Evolutionary conservation across 352 stramenopile genomes (phyloP).

Genomic region (Phytophthora podocarpi): DNA sequence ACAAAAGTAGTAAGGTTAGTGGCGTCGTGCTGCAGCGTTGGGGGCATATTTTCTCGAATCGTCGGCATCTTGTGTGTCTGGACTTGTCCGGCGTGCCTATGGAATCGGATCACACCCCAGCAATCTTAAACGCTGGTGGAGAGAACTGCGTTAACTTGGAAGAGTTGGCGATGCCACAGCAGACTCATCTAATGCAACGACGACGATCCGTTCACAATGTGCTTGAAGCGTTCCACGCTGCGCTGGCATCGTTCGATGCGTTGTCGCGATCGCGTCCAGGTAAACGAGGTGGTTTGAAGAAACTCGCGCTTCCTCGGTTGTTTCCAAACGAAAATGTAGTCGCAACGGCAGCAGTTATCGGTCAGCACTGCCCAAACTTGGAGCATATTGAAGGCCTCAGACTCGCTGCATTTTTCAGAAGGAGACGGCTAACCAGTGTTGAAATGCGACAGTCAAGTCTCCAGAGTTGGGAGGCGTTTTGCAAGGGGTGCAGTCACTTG

Average conservation of each 20-base stretch:
- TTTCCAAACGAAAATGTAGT: conserved; percentile 39
- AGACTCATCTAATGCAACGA: conserved; percentile 9
- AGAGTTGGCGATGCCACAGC: conserved; percentile 25
- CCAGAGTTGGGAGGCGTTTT: conserved; percentile 36
- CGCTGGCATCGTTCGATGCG: conserved; percentile 1
- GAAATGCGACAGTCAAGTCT: conserved; percentile 33
- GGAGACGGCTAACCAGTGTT: conserved; percentile 28
- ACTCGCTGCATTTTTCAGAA: conserved; percentile 31
- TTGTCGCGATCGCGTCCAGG: no score
- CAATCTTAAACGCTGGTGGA: conserved; percentile 8
- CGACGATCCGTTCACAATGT: conserved; percentile 4
- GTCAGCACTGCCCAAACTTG: conserved; percentile 22
- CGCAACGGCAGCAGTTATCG: conserved; percentile 21
- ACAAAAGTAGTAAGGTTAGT: neutral
- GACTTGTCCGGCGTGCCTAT: conserved; percentile 14
- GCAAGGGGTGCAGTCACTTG: conserved; percentile 28
- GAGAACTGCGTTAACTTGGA: conserved; percentile 13
- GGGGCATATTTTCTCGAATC: conserved; percentile 6
- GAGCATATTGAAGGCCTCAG: conserved; percentile 32
- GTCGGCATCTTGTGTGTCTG: conserved; percentile 4
- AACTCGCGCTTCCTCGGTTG: conserved; percentile 35
- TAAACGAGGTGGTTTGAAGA: conserved; percentile 20
- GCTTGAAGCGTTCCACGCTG: conserved; percentile 15
- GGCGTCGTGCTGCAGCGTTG: neutral
- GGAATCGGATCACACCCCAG: conserved; percentile 16